Base-by-base conservation (phyloP, 2,329 filamentous ascomycete genomes). In the Dothidotthia symphoricarpi region DNA sequence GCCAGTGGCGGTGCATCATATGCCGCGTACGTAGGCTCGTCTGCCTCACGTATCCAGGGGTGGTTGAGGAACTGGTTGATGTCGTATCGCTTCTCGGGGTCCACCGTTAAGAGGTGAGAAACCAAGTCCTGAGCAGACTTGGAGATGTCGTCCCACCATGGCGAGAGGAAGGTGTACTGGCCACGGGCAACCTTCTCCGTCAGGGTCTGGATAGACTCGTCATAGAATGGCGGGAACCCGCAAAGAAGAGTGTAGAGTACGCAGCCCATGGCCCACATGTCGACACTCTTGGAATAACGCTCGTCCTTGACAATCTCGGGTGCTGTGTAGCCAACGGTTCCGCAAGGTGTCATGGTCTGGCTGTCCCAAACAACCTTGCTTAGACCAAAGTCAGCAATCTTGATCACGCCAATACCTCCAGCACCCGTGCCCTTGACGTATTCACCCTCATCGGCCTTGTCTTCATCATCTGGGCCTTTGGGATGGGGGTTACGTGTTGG, bases 271-370 rank as follows among this genome's bases (percentile, higher is more conserved):
- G 93, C 93, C 93, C 93, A 98, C 93, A 98, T 98, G 62, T 98
- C 93, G 30, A 98, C 93, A 34, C 88, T 94, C 75, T 97, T 98
- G 25, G 91, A 97, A 69, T 98, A 98, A 15, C 90, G 82, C 70
- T 98, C 93, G 69, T 98, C 93, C 71, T 97, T 97, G 65, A 98
- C 93, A 47, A 98, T 98, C 64, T 98, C 93, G 6, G 93, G 93
- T 3, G 93, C 93, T 3, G 93, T 97, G 70, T 98, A 98, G 28
- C 93, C 93, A 40, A 97, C 93, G 0, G 93, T 98, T 41, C 93
- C 93, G 66, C 93, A 98, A n/a, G 93, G 93, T 3, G 93, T 98
- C 88, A 96, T 97, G 8, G 93, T 98, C 63, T 95, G 87, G 54
- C 82, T 93, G 58, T 97, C 93, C 93, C 93, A 98, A 12, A 98